These are phyloP conservation scores for Colletotrichum agaves DNA, from an alignment of 2,329 filamentous ascomycete genomes.

Conservation along the genomic window DNA sequence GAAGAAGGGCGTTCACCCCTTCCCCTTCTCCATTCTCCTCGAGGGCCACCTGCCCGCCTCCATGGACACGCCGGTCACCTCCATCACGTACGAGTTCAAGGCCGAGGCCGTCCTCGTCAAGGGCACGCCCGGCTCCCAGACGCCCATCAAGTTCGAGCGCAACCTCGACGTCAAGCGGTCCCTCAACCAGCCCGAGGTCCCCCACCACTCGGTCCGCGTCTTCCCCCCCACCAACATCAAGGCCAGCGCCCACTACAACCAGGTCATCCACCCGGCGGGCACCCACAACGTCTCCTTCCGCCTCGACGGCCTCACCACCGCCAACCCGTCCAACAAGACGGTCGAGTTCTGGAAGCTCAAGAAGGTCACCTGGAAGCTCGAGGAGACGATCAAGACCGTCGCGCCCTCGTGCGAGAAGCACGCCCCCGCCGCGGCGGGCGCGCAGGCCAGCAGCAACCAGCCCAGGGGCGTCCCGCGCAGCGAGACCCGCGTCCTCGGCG, in stretches of 20 bases:
- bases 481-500: slow-evolving; percentile 81
- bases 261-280: slow-evolving; percentile 87
- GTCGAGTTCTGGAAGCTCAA: slow-evolving; percentile 87
- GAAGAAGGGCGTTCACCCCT: slow-evolving; percentile 72
- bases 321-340: slow-evolving; percentile 75
- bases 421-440: slow-evolving; percentile 60
- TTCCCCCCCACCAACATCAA: slow-evolving; percentile 97
- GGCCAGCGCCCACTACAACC: slow-evolving; percentile 82
- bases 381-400: slow-evolving; percentile 84
- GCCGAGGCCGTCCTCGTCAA: slow-evolving; percentile 72
- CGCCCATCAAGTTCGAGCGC: slow-evolving; percentile 70
- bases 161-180: slow-evolving; percentile 82
- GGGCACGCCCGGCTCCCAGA: slow-evolving; percentile 38
- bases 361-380: slow-evolving; percentile 92
- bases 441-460: slow-evolving; percentile 46
- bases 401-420: slow-evolving; percentile 86
- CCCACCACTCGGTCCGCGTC: slow-evolving; percentile 90
- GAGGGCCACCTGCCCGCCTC: slow-evolving; percentile 87
- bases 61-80: slow-evolving; percentile 77
- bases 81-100: slow-evolving; percentile 82
- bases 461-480: slow-evolving; percentile 81
- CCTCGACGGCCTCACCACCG: slow-evolving; percentile 84
- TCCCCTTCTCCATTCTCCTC: slow-evolving; percentile 90
- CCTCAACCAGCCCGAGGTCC: slow-evolving; percentile 76
- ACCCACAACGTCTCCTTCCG: slow-evolving; percentile 82